phyloP scores from a whole-genome alignment of 768 basidiomycete species.

The Cubamyces sp. region DNA sequence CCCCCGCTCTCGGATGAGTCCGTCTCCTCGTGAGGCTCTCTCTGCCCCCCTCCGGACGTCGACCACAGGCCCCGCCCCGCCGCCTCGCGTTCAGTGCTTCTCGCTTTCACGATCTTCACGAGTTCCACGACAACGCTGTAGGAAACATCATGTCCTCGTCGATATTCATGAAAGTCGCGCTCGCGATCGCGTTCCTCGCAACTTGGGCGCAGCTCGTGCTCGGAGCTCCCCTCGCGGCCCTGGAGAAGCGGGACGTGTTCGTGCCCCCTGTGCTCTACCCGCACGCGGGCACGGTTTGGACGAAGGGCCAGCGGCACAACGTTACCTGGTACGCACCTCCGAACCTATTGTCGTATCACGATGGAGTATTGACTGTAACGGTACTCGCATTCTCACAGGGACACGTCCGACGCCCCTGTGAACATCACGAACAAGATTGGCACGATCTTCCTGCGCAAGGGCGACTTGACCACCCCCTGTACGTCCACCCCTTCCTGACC shows the following conservation, averaged over 20 bases:
- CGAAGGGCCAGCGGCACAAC: conserved; percentile 22
- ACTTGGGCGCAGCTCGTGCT: conserved; percentile 10
- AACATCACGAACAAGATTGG: conserved; percentile 41
- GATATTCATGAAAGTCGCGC: conserved; percentile 13
- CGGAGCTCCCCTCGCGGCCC: conserved; percentile 2
- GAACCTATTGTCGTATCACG: neutral
- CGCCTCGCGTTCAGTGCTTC: too few relatives aligned
- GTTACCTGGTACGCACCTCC: conserved; percentile 21
- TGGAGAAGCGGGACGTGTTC: conserved; percentile 21
- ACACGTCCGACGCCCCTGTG: conserved; percentile 40
- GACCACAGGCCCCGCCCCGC: neutral
- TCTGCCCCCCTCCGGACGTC: too few relatives aligned
- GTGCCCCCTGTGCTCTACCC: conserved; percentile 24
- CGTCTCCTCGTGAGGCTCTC: neutral
- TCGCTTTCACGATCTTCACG: conserved; percentile 3
- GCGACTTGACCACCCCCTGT: conserved; percentile 35
- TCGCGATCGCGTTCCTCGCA: conserved; percentile 12
- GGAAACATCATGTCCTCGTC: neutral
- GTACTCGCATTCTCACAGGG: conserved; percentile 17
- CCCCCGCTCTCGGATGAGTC: neutral
- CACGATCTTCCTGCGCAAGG: conserved; percentile 24
- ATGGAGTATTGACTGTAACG: neutral
- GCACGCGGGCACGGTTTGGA: conserved; percentile 23
- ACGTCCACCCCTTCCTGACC: conserved; percentile 16
- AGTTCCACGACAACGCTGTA: neutral